Evolutionary conservation across 805 yeast genomes (phyloP).

Genomic region (Metschnikowia lunata): DNA sequence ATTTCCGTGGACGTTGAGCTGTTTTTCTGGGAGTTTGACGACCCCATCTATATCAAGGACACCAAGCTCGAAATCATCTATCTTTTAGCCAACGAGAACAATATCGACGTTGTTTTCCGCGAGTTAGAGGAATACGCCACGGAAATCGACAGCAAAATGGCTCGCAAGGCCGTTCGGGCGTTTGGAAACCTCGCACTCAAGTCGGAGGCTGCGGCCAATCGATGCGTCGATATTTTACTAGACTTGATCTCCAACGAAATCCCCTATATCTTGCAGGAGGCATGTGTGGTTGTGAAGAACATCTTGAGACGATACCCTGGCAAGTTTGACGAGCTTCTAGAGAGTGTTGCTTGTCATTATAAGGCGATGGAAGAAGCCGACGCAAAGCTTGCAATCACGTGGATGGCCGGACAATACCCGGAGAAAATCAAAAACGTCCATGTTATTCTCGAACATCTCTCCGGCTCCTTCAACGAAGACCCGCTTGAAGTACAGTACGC

Average conservation of each 20-base stretch:
- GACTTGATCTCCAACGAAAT: slow-evolving; percentile 61
- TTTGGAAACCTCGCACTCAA: slow-evolving; percentile 86
- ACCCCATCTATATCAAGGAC: slow-evolving; percentile 83
- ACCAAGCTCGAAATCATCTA: slow-evolving; percentile 86
- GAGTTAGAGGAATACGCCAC: slow-evolving; percentile 85
- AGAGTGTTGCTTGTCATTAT: slow-evolving; percentile 27
- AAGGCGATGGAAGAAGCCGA: slow-evolving; percentile 66
- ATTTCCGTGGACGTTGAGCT: slow-evolving; percentile 64
- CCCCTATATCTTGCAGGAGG: slow-evolving; percentile 75
- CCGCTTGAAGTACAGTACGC: slow-evolving; percentile 70
- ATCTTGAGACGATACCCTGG: slow-evolving; percentile 73
- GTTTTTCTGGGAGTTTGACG: slow-evolving; percentile 80
- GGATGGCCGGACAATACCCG: slow-evolving; percentile 80
- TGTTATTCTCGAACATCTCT: slow-evolving; percentile 38
- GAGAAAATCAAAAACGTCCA: slow-evolving; percentile 40
- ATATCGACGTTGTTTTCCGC: slow-evolving; percentile 56
- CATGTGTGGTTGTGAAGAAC: slow-evolving; percentile 69
- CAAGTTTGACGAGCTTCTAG: slow-evolving; percentile 36
- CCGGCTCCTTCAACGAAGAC: slow-evolving; percentile 53
- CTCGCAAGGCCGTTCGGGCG: slow-evolving; percentile 82
- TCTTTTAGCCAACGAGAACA: slow-evolving; percentile 63
- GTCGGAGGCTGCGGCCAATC: slow-evolving; percentile 53
- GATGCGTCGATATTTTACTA: slow-evolving; percentile 59
- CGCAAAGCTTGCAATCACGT: slow-evolving; percentile 69
- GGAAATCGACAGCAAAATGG: slow-evolving; percentile 82